A percentile compares a stretch with the other conserved stretches of the same genome.
Evolutionary conservation across 2,329 filamentous ascomycete species (phyloP).

Genomic region (Coniella lustricola): DNA sequence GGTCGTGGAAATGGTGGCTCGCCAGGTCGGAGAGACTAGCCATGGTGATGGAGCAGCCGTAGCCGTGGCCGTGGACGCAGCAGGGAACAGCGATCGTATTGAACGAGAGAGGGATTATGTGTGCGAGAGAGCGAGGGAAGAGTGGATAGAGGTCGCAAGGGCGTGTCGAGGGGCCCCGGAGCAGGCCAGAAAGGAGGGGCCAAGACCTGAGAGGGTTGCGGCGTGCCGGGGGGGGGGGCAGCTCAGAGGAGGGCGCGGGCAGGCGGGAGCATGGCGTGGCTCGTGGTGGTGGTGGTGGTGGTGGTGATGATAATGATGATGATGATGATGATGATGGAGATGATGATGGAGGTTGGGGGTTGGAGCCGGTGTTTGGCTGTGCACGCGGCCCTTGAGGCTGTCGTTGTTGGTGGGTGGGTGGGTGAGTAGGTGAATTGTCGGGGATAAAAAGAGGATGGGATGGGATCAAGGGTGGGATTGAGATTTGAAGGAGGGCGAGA

Average conservation of each 20-base stretch:
- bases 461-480: no score
- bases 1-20: conserved; percentile 19
- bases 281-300: no score
- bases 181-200: background rate
- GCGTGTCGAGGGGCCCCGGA: background rate
- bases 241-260: conserved; percentile 9
- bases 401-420: no score
- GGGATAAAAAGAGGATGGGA: no score
- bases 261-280: conserved; percentile 10
- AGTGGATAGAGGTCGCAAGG: no score
- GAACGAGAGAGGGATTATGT: background rate
- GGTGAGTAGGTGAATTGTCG: no score
- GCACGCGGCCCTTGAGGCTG: no score
- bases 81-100: background rate
- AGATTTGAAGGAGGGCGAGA: no score
- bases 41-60: conserved; percentile 22
- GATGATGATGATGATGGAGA: no score
- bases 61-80: conserved; percentile 9
- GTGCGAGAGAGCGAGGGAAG: background rate
- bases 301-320: no score
- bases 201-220: background rate
- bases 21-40: conserved; percentile 28
- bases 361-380: no score
- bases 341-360: no score
- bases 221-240: conserved; percentile 7